Conservation (phyloP, 257 asterid species). For the Capsicum baccatum region DNA sequence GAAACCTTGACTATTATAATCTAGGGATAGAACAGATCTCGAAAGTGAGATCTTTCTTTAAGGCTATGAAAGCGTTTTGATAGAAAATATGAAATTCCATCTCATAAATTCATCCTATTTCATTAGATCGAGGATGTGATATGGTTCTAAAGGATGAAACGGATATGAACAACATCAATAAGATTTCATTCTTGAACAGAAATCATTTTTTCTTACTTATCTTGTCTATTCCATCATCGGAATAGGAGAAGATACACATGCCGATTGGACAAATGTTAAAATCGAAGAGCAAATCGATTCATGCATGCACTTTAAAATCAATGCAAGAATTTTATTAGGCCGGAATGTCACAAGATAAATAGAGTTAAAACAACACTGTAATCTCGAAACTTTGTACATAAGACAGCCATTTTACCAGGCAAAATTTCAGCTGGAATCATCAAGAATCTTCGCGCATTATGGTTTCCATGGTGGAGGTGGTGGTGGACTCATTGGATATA, state of each 20-base stretch:
- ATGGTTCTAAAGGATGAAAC: not conserved
- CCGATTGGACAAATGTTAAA: too few species aligned
- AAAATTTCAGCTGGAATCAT: not conserved
- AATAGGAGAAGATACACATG: not conserved
- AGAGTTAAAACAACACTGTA: conserved; percentile 12
- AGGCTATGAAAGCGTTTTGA: not conserved
- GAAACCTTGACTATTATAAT: not conserved
- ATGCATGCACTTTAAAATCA: not conserved
- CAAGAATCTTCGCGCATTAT: not conserved
- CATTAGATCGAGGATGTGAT: not conserved
- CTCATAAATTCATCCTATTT: not conserved
- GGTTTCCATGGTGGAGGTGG: conserved; percentile 97
- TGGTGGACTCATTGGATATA: conserved; percentile 64
- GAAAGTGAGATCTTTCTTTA: not conserved
- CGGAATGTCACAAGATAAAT: not conserved
- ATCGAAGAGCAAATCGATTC: not conserved
- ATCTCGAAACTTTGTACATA: conserved; percentile 1
- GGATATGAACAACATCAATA: not conserved
- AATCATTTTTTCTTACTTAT: too few species aligned
- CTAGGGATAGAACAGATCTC: not conserved
- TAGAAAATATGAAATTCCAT: not conserved
- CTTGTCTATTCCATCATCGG: not conserved
- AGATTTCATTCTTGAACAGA: too few species aligned
- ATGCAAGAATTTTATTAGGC: conserved; percentile 5
- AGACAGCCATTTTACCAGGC: not conserved